Evolutionary conservation across 148 eudicot species (phyloP).

Genomic region (Fallopia convolvulus): DNA sequence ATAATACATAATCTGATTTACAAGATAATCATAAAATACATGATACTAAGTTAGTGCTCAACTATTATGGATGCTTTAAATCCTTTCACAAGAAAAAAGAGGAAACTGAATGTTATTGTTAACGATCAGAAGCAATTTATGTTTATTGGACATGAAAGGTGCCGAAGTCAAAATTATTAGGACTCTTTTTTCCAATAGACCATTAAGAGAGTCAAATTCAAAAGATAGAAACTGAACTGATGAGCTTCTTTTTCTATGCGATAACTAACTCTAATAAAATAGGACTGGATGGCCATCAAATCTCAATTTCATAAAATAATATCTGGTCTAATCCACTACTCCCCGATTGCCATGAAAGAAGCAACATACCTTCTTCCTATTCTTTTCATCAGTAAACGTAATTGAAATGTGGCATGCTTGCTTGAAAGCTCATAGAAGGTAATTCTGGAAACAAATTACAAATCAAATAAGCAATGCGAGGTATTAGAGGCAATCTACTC

Average conservation of each 20-base stretch:
- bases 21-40: neutral
- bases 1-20: neutral
- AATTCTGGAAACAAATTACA: constrained; percentile 40
- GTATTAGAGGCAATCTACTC: too few relatives aligned
- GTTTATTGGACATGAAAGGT: neutral
- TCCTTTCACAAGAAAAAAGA: neutral
- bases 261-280: neutral
- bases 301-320: neutral
- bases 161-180: neutral
- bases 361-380: constrained; percentile 70
- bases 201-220: neutral
- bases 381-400: constrained; percentile 69
- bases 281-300: neutral
- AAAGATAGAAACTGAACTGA: neutral
- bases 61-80: neutral
- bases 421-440: constrained; percentile 86
- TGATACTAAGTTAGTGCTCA: neutral
- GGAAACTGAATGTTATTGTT: neutral
- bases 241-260: neutral
- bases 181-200: neutral
- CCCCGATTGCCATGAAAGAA: neutral
- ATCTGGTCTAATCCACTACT: constrained; percentile 1
- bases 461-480: neutral
- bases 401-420: constrained; percentile 82
- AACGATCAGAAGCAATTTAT: neutral